Percentiles rank a stretch among this genome's conserved stretches.
Evolutionary conservation across 2,329 filamentous ascomycete species (phyloP).

Genomic region (Sporothrix brasiliensis): DNA sequence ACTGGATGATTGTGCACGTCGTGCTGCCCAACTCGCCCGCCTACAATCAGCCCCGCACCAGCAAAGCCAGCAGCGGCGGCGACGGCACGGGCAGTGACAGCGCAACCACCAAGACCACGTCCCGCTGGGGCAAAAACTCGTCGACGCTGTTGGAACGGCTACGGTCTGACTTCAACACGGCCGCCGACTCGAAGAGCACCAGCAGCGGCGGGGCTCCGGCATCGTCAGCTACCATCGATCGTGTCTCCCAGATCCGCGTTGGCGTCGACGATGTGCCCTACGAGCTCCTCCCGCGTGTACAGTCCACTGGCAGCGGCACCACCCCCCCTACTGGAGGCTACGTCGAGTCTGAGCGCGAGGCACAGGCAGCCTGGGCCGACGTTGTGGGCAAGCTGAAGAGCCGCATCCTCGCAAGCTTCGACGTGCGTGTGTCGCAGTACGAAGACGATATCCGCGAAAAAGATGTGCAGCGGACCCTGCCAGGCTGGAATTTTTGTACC

Average conservation of each 20-base stretch:
- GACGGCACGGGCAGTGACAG: constrained; percentile 62
- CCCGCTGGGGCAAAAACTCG: constrained; percentile 53
- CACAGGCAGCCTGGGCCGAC: constrained; percentile 80
- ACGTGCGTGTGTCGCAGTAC: constrained; percentile 87
- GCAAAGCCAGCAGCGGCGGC: constrained; percentile 42
- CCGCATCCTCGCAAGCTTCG: constrained; percentile 85
- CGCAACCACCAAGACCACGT: constrained; percentile 35
- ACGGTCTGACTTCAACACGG: constrained; percentile 82
- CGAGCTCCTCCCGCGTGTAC: constrained; percentile 58
- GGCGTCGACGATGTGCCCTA: constrained; percentile 70
- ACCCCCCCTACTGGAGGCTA: constrained; percentile 53
- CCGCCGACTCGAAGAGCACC: constrained; percentile 55
- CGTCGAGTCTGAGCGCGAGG: constrained; percentile 73
- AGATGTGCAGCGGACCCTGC: constrained; percentile 80
- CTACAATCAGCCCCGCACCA: constrained; percentile 72
- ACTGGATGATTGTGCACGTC: constrained; percentile 93
- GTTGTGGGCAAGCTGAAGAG: constrained; percentile 84
- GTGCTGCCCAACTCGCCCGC: constrained; percentile 84
- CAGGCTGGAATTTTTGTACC: constrained; percentile 99
- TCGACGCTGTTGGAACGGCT: constrained; percentile 82
- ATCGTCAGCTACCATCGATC: constrained; percentile 70
- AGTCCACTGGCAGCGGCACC: constrained; percentile 58
- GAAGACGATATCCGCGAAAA: constrained; percentile 97
- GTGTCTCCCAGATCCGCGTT: constrained; percentile 83
- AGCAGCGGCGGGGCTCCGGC: constrained; percentile 72